Evolutionary conservation across 495 filamentous ascomycete genomes (phyloP), one percentile per base, ranked within the genome.

Genomic region (Talaromyces trachyspermus): DNA sequence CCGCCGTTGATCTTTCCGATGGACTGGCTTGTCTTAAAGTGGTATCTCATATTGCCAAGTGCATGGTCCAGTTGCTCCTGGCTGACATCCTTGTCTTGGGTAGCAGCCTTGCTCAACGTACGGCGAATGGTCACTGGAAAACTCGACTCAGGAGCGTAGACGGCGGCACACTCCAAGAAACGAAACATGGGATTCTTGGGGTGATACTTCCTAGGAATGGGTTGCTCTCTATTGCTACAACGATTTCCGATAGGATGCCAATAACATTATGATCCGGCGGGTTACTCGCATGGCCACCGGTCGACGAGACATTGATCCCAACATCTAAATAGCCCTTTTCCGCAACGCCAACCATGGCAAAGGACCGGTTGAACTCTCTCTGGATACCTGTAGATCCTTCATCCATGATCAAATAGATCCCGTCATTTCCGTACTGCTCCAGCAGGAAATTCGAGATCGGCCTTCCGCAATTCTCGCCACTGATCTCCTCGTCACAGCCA

Each of bases 401-500:
- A 50, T 84, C 79, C 7, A 83, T 60, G 25, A 83, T 74, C 6
- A 77, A 64, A 9, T 74, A 75, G 2, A 81, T 60, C 4, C 72
- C 68, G 43, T 77, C 65, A 17, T 76, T 58, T 2, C 78, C 79
- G 47, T 77, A 77, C 1, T 65, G 63, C 20, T 66, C 38, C 10
- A 70, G 47, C 19, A 83, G 57, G 45, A 63, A 57, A 3, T 61
- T 30, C 0, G 76, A 59, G 4, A 83, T 70, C 3, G 61, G 41
- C 11, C 56, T 51, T 2, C 72, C 80, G 10, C 79, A 77, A 18
- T 70, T 57, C 1, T 43, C 49, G 2, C 78, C 78, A 5, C 64
- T 68, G 29, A 72, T 72, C 54, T 83, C 80, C 63, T 84, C 78
- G 46, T 84, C 80, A 37, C 79, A 83, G 6, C 80, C 80, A 53